A percentile compares a stretch with the other conserved stretches of the same genome.
These are phyloP conservation scores for Poa pratensis DNA, from an alignment of 176 grass and related monocot genomes.

Conservation along the genomic window DNA sequence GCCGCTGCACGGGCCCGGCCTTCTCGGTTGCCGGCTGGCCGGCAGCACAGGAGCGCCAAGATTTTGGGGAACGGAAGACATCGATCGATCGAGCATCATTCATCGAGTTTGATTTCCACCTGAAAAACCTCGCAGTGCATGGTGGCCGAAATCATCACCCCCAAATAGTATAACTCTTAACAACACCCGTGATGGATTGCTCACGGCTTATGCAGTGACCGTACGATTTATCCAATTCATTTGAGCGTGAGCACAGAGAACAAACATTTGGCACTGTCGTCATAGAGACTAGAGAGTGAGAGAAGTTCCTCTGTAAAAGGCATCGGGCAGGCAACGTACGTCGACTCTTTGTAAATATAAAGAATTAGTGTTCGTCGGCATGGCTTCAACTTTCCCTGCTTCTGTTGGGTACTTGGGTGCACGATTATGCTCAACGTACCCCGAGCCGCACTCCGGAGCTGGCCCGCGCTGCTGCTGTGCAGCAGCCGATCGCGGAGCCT, in stretches of 20 bases:
- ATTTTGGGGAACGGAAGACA: not conserved
- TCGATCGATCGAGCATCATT: not conserved
- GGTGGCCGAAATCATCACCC: not conserved
- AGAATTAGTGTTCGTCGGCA: not conserved
- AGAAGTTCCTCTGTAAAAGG: not conserved
- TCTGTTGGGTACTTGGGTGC: not conserved
- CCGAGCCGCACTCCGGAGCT: too few relatives aligned
- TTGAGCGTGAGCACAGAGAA: not conserved
- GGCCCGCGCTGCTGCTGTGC: too few relatives aligned
- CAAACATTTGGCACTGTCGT: not conserved
- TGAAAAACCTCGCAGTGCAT: not conserved
- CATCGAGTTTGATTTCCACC: not conserved
- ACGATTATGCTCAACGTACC: slow-evolving; percentile 20
- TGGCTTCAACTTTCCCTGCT: not conserved
- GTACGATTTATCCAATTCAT: not conserved
- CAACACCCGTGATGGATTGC: not conserved
- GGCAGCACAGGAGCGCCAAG: not conserved
- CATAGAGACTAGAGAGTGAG: too few relatives aligned
- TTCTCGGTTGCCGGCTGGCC: not conserved
- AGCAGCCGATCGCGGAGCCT: too few relatives aligned
- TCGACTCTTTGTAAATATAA: too few relatives aligned
- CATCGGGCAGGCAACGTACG: not conserved
- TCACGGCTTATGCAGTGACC: not conserved
- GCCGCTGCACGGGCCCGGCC: not conserved
- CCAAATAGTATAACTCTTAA: too few relatives aligned